These are phyloP conservation scores for Vararia minispora DNA, from an alignment of 768 basidiomycete genomes.

Conservation along the genomic window DNA sequence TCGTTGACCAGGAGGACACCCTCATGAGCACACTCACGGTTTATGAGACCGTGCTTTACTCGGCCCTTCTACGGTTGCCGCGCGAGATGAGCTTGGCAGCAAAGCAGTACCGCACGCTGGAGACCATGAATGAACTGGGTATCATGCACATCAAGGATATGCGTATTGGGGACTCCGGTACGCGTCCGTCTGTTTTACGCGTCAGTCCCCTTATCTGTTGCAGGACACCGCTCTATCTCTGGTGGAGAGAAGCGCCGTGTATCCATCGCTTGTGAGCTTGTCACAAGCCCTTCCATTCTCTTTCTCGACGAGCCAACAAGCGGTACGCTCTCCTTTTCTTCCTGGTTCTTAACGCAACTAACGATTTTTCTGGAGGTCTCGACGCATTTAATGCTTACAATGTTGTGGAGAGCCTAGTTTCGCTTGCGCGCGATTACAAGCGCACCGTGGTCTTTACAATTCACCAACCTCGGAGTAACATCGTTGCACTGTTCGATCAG, in stretches of 20 bases:
- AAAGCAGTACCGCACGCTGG: conserved; percentile 89
- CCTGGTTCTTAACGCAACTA: not conserved
- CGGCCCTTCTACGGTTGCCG: conserved; percentile 81
- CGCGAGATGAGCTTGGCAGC: conserved; percentile 92
- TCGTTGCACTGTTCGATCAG: conserved; percentile 92
- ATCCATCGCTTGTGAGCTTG: conserved; percentile 95
- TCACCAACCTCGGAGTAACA: conserved; percentile 96
- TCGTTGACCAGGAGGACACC: conserved; percentile 97
- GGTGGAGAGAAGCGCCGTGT: conserved; percentile 97
- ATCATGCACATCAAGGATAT: conserved; percentile 85
- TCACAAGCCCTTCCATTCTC: conserved; percentile 91
- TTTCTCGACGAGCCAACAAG: conserved; percentile 98
- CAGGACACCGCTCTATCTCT: conserved; percentile 82
- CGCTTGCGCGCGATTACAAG: conserved; percentile 80
- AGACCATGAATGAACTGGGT: conserved; percentile 94
- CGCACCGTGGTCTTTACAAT: conserved; percentile 97
- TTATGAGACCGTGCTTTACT: conserved; percentile 94
- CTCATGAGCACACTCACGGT: conserved; percentile 96
- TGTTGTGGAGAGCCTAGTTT: conserved; percentile 81
- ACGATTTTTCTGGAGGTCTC: conserved; percentile 40
- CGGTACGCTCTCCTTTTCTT: conserved; percentile 35
- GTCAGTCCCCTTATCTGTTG: no score
- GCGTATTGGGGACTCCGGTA: conserved; percentile 81
- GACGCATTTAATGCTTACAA: conserved; percentile 95
- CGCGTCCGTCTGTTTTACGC: conserved; percentile 19